Base-by-base conservation (phyloP, 2,329 filamentous ascomycete species). In the Trichoderma citrinoviride region DNA sequence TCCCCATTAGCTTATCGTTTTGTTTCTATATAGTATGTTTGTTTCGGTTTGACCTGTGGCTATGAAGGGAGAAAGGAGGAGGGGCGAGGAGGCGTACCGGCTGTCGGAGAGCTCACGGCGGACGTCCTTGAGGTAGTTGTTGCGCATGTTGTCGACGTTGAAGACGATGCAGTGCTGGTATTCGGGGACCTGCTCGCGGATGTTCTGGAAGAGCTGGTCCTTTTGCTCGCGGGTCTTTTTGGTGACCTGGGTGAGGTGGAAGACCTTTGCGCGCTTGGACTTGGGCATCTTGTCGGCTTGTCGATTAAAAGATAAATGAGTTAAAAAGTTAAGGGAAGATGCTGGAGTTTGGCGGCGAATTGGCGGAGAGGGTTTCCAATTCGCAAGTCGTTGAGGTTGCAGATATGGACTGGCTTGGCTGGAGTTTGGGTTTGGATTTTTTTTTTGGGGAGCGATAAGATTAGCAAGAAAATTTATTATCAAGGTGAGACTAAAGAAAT, bases 161-260 rank as follows among this genome's bases (percentile, higher is more conserved):
- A 99, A 96, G 76, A 97, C 91, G 80, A 96, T 96, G 81, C 94
- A 90, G 83, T 94, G 88, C 79, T 93, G 87, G 83, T 94, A 97
- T 74, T 91, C 82, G 75, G 93, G 90, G 67, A 96, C 84, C 74
- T 88, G 89, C 76, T 93, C 89, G 77, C 93, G 92, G 69, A 99
- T 90, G 77, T 91, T 92, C 78, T 90, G 83, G 81, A 94, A 97
- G 68, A 98, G 89, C 75, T 90, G 89, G 75, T 93, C 87, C 78
- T 93, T 93, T 78, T 97, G 90, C 82, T 96, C 96, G 79, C 91
- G 90, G 68, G 87, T 89, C 84, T 97, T 98, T 83, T 97, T 97
- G 78, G 87, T 82, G 73, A 95, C 93, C 83, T 95, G 90, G 71
- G 93, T 93, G 76, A 97, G 87, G 83, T 97, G 90, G 71, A 96